Percentiles rank a stretch among this genome's conserved stretches.
Conservation (phyloP, 1,284 basidiomycete species). For the Somion occarium region DNA sequence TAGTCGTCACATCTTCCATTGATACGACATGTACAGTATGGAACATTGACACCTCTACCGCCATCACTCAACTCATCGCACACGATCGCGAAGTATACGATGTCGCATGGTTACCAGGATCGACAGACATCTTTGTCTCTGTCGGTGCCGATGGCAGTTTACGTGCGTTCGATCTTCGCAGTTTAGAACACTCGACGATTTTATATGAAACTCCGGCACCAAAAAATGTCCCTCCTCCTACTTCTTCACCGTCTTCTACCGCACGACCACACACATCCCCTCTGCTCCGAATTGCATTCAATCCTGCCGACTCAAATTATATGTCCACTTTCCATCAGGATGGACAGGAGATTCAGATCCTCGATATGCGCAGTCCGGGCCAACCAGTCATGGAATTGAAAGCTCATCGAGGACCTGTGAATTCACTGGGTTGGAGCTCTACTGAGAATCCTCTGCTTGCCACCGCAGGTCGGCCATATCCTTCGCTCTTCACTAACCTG, state of each 20-base stretch:
- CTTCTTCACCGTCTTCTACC: conserved; percentile 50
- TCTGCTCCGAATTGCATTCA: conserved; percentile 81
- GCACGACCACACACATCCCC: conserved; percentile 76
- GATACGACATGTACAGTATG: conserved; percentile 95
- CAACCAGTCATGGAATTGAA: conserved; percentile 88
- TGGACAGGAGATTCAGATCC: conserved; percentile 79
- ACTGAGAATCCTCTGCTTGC: conserved; percentile 79
- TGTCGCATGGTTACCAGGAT: conserved; percentile 97
- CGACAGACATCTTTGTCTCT: conserved; percentile 96
- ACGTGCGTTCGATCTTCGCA: conserved; percentile 94
- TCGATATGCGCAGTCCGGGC: conserved; percentile 93
- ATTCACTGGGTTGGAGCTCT: conserved; percentile 86
- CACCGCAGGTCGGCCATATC: conserved; percentile 64
- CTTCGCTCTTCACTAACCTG: neutral
- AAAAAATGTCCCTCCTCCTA: conserved; percentile 53
- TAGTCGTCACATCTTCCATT: conserved; percentile 93
- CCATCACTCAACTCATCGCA: conserved; percentile 95
- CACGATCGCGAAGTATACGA: conserved; percentile 99
- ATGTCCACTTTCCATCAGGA: conserved; percentile 95
- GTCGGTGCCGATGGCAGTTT: conserved; percentile 97
- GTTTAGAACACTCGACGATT: conserved; percentile 97
- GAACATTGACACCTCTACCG: conserved; percentile 96
- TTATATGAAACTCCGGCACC: conserved; percentile 91
- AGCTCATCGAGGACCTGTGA: conserved; percentile 74
- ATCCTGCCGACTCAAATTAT: conserved; percentile 83